A percentile compares a stretch with the other conserved stretches of the same genome.
Conservation (phyloP, 176 grass and related monocot species). For the Guadua angustifolia region DNA sequence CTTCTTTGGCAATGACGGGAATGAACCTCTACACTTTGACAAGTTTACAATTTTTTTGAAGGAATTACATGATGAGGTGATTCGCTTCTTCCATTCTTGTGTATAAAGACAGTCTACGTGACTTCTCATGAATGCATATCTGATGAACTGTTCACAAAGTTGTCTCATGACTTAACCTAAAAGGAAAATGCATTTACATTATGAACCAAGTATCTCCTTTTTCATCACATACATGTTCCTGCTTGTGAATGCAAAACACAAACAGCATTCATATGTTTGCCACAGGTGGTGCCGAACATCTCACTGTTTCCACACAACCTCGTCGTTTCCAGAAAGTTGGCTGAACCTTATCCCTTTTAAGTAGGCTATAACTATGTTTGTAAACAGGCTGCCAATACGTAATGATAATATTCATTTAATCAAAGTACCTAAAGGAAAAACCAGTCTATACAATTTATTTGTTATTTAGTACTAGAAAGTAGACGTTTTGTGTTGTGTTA, state of each 20-base stretch:
- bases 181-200: slow-evolving; percentile 19
- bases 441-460: neutral
- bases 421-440: neutral
- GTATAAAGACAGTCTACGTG: neutral
- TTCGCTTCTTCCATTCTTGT: slow-evolving; percentile 24
- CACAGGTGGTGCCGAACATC: neutral
- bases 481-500: neutral
- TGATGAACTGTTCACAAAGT: neutral
- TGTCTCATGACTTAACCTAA: neutral
- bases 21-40: slow-evolving; percentile 63
- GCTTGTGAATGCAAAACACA: neutral
- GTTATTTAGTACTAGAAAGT: neutral
- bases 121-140: neutral
- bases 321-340: neutral
- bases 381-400: neutral
- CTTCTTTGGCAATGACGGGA: slow-evolving; percentile 89
- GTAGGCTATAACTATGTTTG: neutral
- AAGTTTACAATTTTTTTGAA: slow-evolving; percentile 83
- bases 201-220: slow-evolving; percentile 10
- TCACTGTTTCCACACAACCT: neutral
- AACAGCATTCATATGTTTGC: neutral
- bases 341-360: slow-evolving; percentile 16
- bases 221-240: neutral
- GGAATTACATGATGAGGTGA: slow-evolving; percentile 82
- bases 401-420: neutral